Percentiles rank a stretch among this genome's conserved stretches.
phyloP scores from a whole-genome alignment of 495 filamentous ascomycete species.

The Bacidia gigantensis region DNA sequence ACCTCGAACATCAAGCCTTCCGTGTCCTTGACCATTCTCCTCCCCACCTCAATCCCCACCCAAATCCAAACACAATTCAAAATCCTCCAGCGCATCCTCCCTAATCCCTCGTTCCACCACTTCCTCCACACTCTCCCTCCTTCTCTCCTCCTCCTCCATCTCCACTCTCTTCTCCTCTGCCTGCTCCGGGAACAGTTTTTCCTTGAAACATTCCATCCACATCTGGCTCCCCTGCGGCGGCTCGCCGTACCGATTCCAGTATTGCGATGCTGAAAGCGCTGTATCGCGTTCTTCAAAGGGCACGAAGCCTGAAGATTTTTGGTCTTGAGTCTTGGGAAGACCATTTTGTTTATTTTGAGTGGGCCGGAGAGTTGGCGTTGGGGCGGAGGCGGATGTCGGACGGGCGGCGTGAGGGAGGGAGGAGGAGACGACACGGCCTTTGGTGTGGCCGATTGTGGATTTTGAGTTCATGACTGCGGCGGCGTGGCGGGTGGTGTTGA shows the following conservation, averaged over 20 bases:
- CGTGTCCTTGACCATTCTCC: no score
- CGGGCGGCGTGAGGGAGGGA: conserved; percentile 16
- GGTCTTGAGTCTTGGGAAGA: conserved; percentile 8
- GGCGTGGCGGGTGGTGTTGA: conserved; percentile 34
- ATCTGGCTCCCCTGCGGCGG: conserved; percentile 31
- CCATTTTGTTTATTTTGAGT: neutral
- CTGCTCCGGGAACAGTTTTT: conserved; percentile 26
- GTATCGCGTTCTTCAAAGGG: conserved; percentile 15
- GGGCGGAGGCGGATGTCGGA: neutral
- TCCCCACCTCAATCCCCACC: no score
- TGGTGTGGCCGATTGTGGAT: conserved; percentile 68
- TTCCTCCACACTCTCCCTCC: conserved; percentile 8
- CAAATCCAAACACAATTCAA: conserved; percentile 9
- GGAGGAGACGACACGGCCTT: conserved; percentile 52
- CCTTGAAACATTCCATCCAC: conserved; percentile 28
- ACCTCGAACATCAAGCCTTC: no score
- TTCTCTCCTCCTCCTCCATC: neutral
- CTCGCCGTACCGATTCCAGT: conserved; percentile 30
- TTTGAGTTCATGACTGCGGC: conserved; percentile 54
- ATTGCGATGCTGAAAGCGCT: conserved; percentile 29
- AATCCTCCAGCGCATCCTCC: conserved; percentile 17
- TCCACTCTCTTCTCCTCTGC: conserved; percentile 16
- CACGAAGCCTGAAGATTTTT: neutral
- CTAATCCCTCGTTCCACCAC: conserved; percentile 15
- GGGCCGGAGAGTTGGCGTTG: neutral